Evolutionary conservation across 352 stramenopile genomes (phyloP).

Genomic region (Globisporangium paddicum): DNA sequence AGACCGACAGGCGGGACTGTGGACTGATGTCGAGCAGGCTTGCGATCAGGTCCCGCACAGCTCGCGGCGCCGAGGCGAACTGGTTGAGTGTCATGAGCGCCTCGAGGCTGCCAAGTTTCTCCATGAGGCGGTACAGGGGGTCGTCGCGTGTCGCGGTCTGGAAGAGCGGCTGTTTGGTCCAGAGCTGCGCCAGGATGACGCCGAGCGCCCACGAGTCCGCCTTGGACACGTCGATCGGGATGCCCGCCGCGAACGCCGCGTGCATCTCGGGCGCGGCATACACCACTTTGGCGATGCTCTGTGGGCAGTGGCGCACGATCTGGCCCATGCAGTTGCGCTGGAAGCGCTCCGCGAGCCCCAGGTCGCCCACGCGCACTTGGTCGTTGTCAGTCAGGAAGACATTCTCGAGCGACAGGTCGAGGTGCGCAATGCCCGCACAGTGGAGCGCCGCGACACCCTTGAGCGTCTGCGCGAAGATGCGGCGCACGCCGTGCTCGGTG

Average conservation of each 20-base stretch:
- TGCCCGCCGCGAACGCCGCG: background rate
- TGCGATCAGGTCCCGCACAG: conserved; percentile 37
- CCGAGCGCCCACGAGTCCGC: conserved; percentile 71
- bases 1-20: conserved; percentile 39
- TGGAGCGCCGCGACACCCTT: conserved; percentile 86
- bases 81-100: conserved; percentile 26
- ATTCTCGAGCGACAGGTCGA: conserved; percentile 95
- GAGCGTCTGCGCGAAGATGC: conserved; percentile 71
- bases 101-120: conserved; percentile 15
- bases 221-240: conserved; percentile 42
- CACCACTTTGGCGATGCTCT: conserved; percentile 42
- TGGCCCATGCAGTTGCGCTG: conserved; percentile 18
- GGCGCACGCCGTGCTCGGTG: conserved; percentile 31
- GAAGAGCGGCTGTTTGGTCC: conserved; percentile 59
- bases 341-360: conserved; percentile 78
- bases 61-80: conserved; percentile 21
- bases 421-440: conserved; percentile 80
- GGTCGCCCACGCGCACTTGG: conserved; percentile 84
- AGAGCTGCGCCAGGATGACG: conserved; percentile 62
- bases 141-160: conserved; percentile 36
- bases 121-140: conserved; percentile 41
- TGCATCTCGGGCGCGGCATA: conserved; percentile 73
- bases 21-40: conserved; percentile 47
- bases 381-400: conserved; percentile 87
- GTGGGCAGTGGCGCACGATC: conserved; percentile 15